Evolutionary conservation across 2,329 filamentous ascomycete genomes (phyloP).

Genomic region (Leptosphaerulina australis): DNA sequence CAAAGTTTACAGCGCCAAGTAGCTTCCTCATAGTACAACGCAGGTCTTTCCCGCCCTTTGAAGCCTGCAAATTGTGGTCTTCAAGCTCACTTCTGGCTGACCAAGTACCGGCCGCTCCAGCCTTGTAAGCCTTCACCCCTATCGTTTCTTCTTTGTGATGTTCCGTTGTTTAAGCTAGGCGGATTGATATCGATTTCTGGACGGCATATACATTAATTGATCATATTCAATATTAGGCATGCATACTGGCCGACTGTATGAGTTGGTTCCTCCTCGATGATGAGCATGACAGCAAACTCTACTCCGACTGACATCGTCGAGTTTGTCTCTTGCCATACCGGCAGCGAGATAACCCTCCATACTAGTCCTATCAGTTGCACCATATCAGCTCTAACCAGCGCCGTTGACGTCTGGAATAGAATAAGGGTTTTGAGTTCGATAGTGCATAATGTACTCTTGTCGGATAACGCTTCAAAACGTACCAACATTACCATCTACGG

Average conservation of each 20-base stretch:
- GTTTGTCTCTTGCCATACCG: conserved; percentile 44
- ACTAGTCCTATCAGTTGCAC: conserved; percentile 15
- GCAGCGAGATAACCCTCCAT: conserved; percentile 31
- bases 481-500: conserved; percentile 59
- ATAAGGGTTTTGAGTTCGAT: no score
- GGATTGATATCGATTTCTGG: no score
- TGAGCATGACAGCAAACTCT: conserved; percentile 47
- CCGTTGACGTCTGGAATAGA: conserved; percentile 1
- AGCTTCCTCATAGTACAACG: background rate
- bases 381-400: conserved; percentile 8
- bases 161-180: no score
- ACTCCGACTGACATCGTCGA: conserved; percentile 53
- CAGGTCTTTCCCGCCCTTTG: background rate
- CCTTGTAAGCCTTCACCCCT: background rate
- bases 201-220: background rate
- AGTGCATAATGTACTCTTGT: background rate
- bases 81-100: background rate
- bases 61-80: no score
- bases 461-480: conserved; percentile 28
- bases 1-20: background rate
- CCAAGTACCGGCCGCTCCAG: background rate
- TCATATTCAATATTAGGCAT: no score
- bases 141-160: background rate
- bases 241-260: background rate
- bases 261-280: conserved; percentile 51